These are phyloP conservation scores for Peronosclerospora sorghi DNA, from an alignment of 352 stramenopile genomes.

Conservation along the genomic window DNA sequence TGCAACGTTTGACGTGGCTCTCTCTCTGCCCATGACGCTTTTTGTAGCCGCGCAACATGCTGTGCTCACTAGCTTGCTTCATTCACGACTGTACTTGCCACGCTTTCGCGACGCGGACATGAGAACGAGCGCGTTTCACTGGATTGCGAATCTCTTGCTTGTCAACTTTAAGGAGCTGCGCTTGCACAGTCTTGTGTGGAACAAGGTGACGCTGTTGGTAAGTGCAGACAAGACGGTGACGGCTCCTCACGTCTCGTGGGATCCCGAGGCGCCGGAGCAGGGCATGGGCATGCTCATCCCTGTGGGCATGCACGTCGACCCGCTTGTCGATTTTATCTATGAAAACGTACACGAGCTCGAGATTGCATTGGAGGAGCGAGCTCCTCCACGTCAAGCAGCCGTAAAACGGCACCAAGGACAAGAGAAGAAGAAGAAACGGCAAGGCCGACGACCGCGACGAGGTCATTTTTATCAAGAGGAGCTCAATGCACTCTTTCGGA, in stretches of 20 bases:
- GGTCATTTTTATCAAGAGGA: conserved; percentile 54
- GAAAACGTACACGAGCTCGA: conserved; percentile 57
- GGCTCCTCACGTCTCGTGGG: conserved; percentile 39
- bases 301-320: conserved; percentile 39
- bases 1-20: no score
- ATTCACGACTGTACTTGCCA: conserved; percentile 48
- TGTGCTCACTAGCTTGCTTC: conserved; percentile 46
- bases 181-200: conserved; percentile 74
- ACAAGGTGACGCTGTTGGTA: conserved; percentile 66
- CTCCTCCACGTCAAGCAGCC: conserved; percentile 2
- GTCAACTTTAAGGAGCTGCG: conserved; percentile 76
- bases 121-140: conserved; percentile 54
- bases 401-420: conserved; percentile 10
- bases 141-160: conserved; percentile 69
- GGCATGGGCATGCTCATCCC: conserved; percentile 64
- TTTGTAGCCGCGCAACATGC: conserved; percentile 42
- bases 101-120: conserved; percentile 41
- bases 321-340: conserved; percentile 50
- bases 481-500: conserved; percentile 37
- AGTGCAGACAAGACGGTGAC: conserved; percentile 28
- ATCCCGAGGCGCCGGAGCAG: conserved; percentile 33
- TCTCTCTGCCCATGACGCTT: not conserved
- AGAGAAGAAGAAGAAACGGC: conserved; percentile 18
- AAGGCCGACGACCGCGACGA: conserved; percentile 11
- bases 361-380: conserved; percentile 29